A percentile compares a stretch with the other conserved stretches of the same genome.
These are phyloP conservation scores for Citrus australasica DNA, from an alignment of 345 rosid species.

Conservation along the genomic window DNA sequence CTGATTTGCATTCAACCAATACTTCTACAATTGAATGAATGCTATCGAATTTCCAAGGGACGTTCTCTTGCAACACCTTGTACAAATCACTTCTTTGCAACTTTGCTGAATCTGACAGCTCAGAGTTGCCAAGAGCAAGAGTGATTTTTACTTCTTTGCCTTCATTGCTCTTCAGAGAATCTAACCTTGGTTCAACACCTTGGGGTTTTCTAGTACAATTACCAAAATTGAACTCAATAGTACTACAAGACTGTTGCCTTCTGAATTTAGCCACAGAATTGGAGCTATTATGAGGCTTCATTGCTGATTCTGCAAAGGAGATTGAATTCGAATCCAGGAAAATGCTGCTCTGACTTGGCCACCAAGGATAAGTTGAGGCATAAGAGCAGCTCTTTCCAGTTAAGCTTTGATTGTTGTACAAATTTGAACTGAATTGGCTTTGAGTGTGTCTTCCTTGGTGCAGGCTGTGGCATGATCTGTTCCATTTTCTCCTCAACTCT, in stretches of 20 bases:
- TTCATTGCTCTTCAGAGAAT: conserved; percentile 51
- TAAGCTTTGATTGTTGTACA: conserved; percentile 23
- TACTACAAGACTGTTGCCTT: conserved; percentile 65
- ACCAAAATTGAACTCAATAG: conserved; percentile 59
- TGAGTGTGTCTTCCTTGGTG: conserved; percentile 37
- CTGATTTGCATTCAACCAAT: conserved; percentile 32
- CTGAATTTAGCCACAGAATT: conserved; percentile 60
- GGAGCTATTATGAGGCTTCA: conserved; percentile 30
- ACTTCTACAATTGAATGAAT: conserved; percentile 50
- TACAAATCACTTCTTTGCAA: conserved; percentile 26
- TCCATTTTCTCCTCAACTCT: conserved; percentile 71
- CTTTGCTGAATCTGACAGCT: conserved; percentile 37
- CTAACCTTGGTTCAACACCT: conserved; percentile 48
- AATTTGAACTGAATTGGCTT: conserved; percentile 7
- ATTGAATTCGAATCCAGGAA: conserved; percentile 42
- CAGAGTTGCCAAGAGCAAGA: conserved; percentile 68
- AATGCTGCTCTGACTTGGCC: conserved; percentile 43
- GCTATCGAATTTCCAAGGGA: conserved; percentile 69
- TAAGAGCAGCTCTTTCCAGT: conserved; percentile 27
- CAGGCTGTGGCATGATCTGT: conserved; percentile 56
- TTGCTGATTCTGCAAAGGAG: conserved; percentile 40
- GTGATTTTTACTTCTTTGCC: conserved; percentile 67
- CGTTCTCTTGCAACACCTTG: conserved; percentile 49
- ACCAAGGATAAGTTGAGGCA: conserved; percentile 46
- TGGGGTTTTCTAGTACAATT: conserved; percentile 24